Evolutionary conservation across 306 rosid genomes (phyloP), one percentile per base, ranked within the genome.

Genomic region (Gastrolobium bilobum): DNA sequence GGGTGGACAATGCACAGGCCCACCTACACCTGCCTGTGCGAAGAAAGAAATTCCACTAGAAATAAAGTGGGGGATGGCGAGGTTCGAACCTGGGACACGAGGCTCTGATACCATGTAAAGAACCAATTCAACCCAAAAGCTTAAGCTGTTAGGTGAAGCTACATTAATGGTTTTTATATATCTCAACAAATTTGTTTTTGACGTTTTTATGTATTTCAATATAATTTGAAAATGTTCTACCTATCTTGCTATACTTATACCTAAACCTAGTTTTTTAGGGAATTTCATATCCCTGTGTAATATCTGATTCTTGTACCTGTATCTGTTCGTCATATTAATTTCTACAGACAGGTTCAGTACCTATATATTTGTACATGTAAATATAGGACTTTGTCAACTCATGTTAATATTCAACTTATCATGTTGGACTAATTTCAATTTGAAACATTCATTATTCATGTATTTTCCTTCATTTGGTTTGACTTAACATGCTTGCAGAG

Each of bases 401-500:
- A 5, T 54, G 52, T 54, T 33, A 20, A 20, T 71, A 20, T 9
- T 39, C 14, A 56, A 11, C 43, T 72, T 29, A 11, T 56, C 14
- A 40, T 29, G 34, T 38, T 75, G 15, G 11, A 6, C 20, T 75
- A 34, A 34, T 47, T 47, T 30, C 57, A 34, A 46, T 33, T 48
- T 15, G 15, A 35, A 4, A 7, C 26, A 10, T 75, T 14, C 8
- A 33, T 66, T 66, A 20, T 66, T 43, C 15, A 33, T 20, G 8
- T 10, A 51, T 39, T 65, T 20, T 52, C 43, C 13, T 8, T 34
- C 37, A n/a, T 15, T 50, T 44, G 6, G 7, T 52, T 48, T 44
- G 79, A 33, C 44, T 57, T 67, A 4, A 44, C 68, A 26, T 42
- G 26, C 46, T 82, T 69, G 82, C 90, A 91, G 96, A 78, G 96